Base-by-base conservation (phyloP, 1,284 basidiomycete species). In the Ustilago bromivora region DNA sequence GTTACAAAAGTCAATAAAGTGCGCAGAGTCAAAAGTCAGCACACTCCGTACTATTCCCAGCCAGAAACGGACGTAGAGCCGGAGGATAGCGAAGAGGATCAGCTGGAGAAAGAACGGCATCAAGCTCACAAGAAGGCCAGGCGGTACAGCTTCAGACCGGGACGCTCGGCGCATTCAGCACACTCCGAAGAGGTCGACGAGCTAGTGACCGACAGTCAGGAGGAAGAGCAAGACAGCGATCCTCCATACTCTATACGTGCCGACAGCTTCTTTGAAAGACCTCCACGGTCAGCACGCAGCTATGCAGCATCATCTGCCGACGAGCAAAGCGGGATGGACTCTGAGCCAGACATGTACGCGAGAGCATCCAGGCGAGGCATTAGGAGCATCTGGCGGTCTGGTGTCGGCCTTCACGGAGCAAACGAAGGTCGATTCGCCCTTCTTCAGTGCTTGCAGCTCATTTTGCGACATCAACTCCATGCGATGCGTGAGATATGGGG, bases 391-490 rank as follows among this genome's bases (percentile, higher is more conserved):
- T 77, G 66, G 66, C 62, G 66, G 2, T 59, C 66, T 10, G 75
- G 75, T 53, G 70, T 72, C 19, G 75, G 75, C 11, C 47, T 72
- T 10, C 66, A 77, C 28, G 75, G 70, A 32, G 62, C 66, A 4
- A 70, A 66, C 51, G 70, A 77, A 19, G 71, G 68, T 9, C 55
- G 71, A 4, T 84, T 80, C 46, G 68, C 66, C 19, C 19, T 63
- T 47, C 81, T 71, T 31, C 80, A 84, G 34, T 77, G 75, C 34
- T 58, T 81, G 36, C 82, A 84, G 60, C 73, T 82, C 57, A 57
- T 82, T 43, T 60, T 84, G 6, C 72, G 82, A 0, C 66, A 78
- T 23, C 82, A 84, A 61, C 67, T 84, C 28, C 57, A 75, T 12
- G 69, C 67, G 11, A 70, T 84, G 13, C 54, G 62, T 3, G 53